A percentile compares a stretch with the other conserved stretches of the same genome.
These are phyloP conservation scores for Suillus occidentalis DNA, from an alignment of 768 basidiomycete genomes.

Conservation along the genomic window DNA sequence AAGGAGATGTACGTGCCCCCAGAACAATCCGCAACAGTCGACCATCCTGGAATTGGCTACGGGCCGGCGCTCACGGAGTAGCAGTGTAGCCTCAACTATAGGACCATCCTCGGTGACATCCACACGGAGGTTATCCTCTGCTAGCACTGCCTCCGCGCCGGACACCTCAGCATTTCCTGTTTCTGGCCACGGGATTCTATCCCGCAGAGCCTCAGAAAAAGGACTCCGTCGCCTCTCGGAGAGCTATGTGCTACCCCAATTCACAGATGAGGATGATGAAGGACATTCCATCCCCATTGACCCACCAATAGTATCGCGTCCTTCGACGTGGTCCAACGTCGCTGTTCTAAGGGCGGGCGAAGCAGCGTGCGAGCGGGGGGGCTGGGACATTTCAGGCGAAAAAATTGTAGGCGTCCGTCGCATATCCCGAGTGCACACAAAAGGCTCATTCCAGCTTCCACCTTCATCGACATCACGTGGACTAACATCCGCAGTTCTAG, in stretches of 20 bases:
- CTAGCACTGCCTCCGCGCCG: constrained; percentile 32
- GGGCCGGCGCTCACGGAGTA: constrained; percentile 61
- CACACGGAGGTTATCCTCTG: constrained; percentile 48
- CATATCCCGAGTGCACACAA: constrained; percentile 48
- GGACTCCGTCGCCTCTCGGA: constrained; percentile 53
- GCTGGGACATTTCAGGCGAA: constrained; percentile 67
- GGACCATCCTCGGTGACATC: constrained; percentile 46
- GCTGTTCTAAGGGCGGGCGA: constrained; percentile 54
- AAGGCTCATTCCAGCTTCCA: constrained; percentile 13
- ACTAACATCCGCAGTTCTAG: constrained; percentile 62
- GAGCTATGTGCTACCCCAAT: constrained; percentile 42
- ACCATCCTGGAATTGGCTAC: constrained; percentile 44
- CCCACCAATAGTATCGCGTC: constrained; percentile 31
- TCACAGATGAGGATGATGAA: constrained; percentile 29
- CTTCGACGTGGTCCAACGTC: constrained; percentile 46
- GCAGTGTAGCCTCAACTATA: constrained; percentile 47
- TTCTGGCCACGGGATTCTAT: constrained; percentile 77
- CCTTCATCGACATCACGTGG: constrained; percentile 35
- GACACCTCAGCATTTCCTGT: constrained; percentile 69
- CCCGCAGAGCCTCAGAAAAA: constrained; percentile 72
- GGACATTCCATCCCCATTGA: constrained; percentile 27
- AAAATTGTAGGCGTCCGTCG: constrained; percentile 70
- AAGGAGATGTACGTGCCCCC: constrained; percentile 67
- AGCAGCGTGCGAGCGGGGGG: constrained; percentile 69
- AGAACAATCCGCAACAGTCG: constrained; percentile 44